Evolutionary conservation across 805 yeast genomes (phyloP).

Genomic region (Alloascoidea africana): DNA sequence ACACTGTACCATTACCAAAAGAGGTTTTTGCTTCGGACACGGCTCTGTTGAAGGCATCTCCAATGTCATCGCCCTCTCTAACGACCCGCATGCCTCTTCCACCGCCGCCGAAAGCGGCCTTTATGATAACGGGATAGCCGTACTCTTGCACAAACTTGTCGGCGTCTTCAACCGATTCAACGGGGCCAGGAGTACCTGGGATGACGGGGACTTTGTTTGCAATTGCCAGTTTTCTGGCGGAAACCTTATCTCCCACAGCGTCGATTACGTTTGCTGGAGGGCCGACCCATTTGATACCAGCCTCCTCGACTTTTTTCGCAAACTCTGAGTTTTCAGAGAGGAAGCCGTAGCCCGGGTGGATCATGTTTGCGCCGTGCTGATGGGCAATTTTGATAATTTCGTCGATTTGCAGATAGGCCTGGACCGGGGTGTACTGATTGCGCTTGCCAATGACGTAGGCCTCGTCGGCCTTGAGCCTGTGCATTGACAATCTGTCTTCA

Average conservation of each 20-base stretch:
- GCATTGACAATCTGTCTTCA: constrained; percentile 91
- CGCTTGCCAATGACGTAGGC: constrained; percentile 50
- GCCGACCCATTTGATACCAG: constrained; percentile 93
- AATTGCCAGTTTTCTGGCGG: constrained; percentile 80
- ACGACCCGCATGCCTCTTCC: constrained; percentile 99
- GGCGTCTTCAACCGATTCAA: constrained; percentile 69
- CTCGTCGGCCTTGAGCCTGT: constrained; percentile 37
- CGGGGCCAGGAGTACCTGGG: constrained; percentile 98
- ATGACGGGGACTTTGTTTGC: constrained; percentile 80
- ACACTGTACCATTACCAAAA: constrained; percentile 98
- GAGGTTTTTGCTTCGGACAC: constrained; percentile 87
- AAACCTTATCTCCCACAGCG: constrained; percentile 91
- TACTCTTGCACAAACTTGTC: constrained; percentile 60
- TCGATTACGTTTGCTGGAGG: constrained; percentile 83
- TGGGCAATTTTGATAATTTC: constrained; percentile 82
- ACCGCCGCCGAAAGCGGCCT: constrained; percentile 99
- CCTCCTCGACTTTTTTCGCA: constrained; percentile 80
- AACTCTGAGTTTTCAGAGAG: constrained; percentile 84
- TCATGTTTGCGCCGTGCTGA: constrained; percentile 65
- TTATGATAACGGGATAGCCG: constrained; percentile 93
- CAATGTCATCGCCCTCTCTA: constrained; percentile 86
- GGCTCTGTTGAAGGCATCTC: constrained; percentile 87
- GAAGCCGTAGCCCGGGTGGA: constrained; percentile 90
- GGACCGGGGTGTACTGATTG: constrained; percentile 89
- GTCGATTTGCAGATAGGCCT: constrained; percentile 90